Base-by-base conservation (phyloP, 495 filamentous ascomycete genomes). In the Daldinia concentrica region DNA sequence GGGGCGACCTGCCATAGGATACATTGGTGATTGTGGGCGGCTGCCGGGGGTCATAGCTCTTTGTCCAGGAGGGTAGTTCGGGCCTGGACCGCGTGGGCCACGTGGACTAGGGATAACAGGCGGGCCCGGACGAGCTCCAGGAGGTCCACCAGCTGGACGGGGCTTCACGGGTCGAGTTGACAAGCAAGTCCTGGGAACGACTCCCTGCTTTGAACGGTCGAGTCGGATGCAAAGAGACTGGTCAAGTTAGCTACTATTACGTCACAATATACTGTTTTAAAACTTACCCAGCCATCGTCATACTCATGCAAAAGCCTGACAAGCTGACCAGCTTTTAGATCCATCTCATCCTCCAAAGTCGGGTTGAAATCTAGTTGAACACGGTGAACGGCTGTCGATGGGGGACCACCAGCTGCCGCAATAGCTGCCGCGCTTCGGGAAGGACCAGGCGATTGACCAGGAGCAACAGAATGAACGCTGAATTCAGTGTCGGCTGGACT, bases 311-410 rank as follows among this genome's bases (percentile, higher is more conserved):
- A 79, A 68, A 99, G 83, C 60, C 95, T 86, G 30, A 98, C 91
- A 4, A 99, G 85, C 61, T 93, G 88, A 69, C 95, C 95, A 51
- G 89, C 85, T 45, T 81, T 85, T 11, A 99, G 87, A 48, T 85
- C 91, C 72, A 99, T 80, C 78, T 99, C 95, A 74, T 99, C 95
- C 2, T 91, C 91, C 86, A 97, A 90, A 3, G 92, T 94, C 2
- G 95, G 96, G 74, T 88, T 92, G 80, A 98, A 99, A 78, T 98
- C 95, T 70, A 98, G 86, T 77, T 98, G 95, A 32, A 98, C 93
- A 64, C 95, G 92, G 78, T 99, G 90, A 64, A 95, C 92, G 34
- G 85, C 81, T 1, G 81, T 79, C 66, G 88, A 86, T 5, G 81
- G 77, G 1, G 89, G 86, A 19, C 83, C 83, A 61, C 86, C 89